Base-by-base conservation (phyloP, 768 basidiomycete genomes). In the Tricholoma hemisulphureum region DNA sequence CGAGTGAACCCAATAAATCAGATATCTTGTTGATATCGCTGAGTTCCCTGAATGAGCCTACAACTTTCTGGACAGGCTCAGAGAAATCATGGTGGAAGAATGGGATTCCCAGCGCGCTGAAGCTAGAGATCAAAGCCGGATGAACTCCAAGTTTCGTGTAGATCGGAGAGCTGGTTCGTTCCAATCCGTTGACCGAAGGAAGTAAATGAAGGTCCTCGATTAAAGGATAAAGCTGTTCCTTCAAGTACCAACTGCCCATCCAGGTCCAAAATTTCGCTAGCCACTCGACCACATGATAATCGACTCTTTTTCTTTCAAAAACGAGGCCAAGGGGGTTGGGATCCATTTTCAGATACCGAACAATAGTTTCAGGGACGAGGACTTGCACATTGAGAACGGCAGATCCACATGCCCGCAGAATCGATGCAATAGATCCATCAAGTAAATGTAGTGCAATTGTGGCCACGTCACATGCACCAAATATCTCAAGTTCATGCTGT, bases 241-340 rank as follows among this genome's bases (percentile, higher is more conserved):
- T 61, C 11, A 48, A 56, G 0, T 50, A 16, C 66, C 70, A 78
- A 0, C 35, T 56, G 5, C 58, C 63, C 45, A 77, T 51, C 81
- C 80, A 82, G 2, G 52, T 39, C 82, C 81, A 83, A 58, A 81
- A 82, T 1, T 54, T 50, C 1, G 69, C 63, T n/a, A 80, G 55
- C 76, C 77, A 80, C 5, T 56, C 41, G 16, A 76, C 55, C 9
- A 60, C 48, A 5, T 32, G 51, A 7, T 59, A 57, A 34, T 67
- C 60, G 6, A 58, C 57, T 26, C 55, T 56, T 26, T 50, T 53
- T n/a, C 58, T 55, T 1, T 67, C 66, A 14, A 67, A 58, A 28
- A 69, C 61, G 3, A 72, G 58, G 1, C 64, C 65, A 3, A 72
- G 56, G 8, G 61, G 69, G 10, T 58, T 62, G 0, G 67, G 65